Conservation (phyloP, 75 land plant species). For the Pseudotsuga menziesii region DNA sequence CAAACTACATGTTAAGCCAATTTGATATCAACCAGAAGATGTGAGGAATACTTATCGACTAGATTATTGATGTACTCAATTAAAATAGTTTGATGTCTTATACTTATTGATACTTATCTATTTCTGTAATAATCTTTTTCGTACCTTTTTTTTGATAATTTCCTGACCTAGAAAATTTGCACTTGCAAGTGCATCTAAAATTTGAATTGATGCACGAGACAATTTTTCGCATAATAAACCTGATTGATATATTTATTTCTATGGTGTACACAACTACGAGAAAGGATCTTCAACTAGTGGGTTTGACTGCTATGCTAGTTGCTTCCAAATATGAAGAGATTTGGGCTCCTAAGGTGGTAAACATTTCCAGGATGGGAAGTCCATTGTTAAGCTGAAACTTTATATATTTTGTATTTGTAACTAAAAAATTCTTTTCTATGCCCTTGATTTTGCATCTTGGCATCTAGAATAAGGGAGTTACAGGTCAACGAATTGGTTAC, state of each 20-base stretch:
- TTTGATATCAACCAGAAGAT: slow-evolving; percentile 58
- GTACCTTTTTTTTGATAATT: neutral
- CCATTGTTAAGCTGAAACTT: neutral
- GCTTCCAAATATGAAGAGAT: slow-evolving; percentile 92
- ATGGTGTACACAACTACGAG: slow-evolving; percentile 22
- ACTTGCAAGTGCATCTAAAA: slow-evolving; percentile 66
- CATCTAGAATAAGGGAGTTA: neutral
- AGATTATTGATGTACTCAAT: slow-evolving; percentile 70
- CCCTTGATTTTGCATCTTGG: neutral
- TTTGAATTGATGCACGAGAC: slow-evolving; percentile 86
- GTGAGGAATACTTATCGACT: slow-evolving; percentile 73
- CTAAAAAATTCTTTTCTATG: neutral
- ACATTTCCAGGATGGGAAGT: neutral
- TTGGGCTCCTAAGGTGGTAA: slow-evolving; percentile 81
- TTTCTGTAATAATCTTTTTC: neutral
- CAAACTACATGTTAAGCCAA: slow-evolving; percentile 62
- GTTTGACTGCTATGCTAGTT: slow-evolving; percentile 72
- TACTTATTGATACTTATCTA: neutral
- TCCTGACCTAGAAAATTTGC: neutral
- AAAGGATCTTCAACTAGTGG: slow-evolving; percentile 75
- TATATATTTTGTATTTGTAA: neutral
- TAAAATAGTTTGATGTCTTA: too few species aligned
- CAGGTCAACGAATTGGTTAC: slow-evolving; percentile 55
- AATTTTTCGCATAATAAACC: slow-evolving; percentile 56
- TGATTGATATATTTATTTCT: slow-evolving; percentile 68